Evolutionary conservation across 208 protist genomes (phyloP).

Genomic region (Trichomonas vaginalis): DNA sequence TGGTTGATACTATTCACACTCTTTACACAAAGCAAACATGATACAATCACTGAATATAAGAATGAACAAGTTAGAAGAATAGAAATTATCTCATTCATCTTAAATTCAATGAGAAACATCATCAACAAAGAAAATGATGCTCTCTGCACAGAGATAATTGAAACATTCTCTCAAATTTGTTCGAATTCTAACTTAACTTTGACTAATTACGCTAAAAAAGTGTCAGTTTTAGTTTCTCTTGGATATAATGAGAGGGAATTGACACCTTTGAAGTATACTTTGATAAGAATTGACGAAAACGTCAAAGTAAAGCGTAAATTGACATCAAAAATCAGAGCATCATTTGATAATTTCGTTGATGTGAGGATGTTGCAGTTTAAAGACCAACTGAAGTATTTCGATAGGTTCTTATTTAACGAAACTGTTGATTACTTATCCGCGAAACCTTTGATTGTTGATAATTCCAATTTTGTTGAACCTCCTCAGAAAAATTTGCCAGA

Average conservation of each 20-base stretch:
- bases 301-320: not conserved
- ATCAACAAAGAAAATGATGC: not conserved
- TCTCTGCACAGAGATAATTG: not conserved
- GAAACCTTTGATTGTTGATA: not conserved
- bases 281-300: not conserved
- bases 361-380: not conserved
- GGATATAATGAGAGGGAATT: not conserved
- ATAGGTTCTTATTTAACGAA: not conserved
- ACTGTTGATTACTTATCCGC: not conserved
- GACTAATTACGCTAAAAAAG: not conserved
- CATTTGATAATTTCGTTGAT: not conserved
- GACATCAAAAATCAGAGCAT: not conserved
- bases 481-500: not conserved
- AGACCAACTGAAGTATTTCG: not conserved
- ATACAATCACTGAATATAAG: not conserved
- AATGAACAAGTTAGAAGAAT: not conserved
- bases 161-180: not conserved
- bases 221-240: not conserved
- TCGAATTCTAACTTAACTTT: not conserved
- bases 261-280: no score
- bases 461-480: not conserved
- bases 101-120: not conserved
- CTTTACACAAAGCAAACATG: not conserved
- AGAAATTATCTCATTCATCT: not conserved
- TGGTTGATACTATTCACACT: not conserved